Percentiles rank a stretch among this genome's conserved stretches.
Evolutionary conservation across 1,284 basidiomycete species (phyloP).

Genomic region (Sporisorium scitamineum): DNA sequence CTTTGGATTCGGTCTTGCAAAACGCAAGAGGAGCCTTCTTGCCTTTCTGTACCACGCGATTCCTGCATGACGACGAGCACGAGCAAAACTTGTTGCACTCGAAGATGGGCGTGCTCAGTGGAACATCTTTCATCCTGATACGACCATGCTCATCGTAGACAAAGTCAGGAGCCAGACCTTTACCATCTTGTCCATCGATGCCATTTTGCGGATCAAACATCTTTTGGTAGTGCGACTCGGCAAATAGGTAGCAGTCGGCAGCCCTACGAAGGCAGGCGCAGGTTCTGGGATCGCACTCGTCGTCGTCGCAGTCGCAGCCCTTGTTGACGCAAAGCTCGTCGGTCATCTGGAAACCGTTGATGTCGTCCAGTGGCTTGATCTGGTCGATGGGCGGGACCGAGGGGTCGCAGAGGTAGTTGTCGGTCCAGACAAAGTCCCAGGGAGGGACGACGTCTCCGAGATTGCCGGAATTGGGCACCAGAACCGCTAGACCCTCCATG

Average conservation of each 20-base stretch:
- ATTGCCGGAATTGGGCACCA: conserved; percentile 8
- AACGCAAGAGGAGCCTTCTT: conserved; percentile 72
- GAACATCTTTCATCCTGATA: conserved; percentile 7
- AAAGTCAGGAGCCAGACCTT: conserved; percentile 13
- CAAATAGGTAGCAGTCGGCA: conserved; percentile 24
- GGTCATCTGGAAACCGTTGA: conserved; percentile 35
- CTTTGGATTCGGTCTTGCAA: conserved; percentile 78
- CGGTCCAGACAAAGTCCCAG: conserved; percentile 52
- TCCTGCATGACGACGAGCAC: conserved; percentile 81
- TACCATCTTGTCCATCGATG: not conserved
- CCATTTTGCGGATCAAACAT: conserved; percentile 14
- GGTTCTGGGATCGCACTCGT: conserved; percentile 47
- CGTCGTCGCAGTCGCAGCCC: conserved; percentile 51
- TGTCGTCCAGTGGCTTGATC: conserved; percentile 2
- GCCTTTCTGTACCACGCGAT: conserved; percentile 86
- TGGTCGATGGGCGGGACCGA: conserved; percentile 15
- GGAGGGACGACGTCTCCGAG: conserved; percentile 52
- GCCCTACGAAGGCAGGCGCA: conserved; percentile 49
- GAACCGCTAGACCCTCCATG: conserved; percentile 23
- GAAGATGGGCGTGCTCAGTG: conserved; percentile 75
- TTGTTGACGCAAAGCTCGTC: conserved; percentile 27
- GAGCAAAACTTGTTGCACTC: conserved; percentile 87
- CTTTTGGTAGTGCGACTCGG: conserved; percentile 10
- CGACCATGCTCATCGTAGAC: conserved; percentile 40
- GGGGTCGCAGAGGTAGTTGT: conserved; percentile 45